Evolutionary conservation across 1,139 yeast genomes (phyloP).

Genomic region (Blastobotrys indianensis): DNA sequence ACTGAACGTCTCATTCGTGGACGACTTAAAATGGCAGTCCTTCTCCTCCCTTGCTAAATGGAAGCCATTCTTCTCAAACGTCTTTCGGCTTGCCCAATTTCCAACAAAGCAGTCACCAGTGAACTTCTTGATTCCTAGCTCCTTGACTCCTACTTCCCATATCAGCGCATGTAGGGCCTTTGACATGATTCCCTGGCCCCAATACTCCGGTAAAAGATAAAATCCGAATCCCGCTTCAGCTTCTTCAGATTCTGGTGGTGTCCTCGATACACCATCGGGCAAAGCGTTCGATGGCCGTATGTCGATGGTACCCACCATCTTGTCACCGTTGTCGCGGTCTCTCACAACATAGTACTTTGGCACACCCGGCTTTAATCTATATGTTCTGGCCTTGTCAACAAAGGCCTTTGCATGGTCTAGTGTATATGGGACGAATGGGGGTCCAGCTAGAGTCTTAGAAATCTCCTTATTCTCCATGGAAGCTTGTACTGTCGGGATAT

Average conservation of each 20-base stretch:
- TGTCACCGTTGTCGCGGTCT: conserved; percentile 8
- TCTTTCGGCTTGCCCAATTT: conserved; percentile 18
- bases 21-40: neutral
- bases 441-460: conserved; percentile 18
- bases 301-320: conserved; percentile 16
- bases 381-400: conserved; percentile 5
- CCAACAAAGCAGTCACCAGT: conserved; percentile 19
- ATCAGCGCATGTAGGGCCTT: conserved; percentile 16
- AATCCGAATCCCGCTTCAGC: conserved; percentile 18
- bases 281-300: conserved; percentile 14
- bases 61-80: conserved; percentile 20
- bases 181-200: conserved; percentile 20
- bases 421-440: conserved; percentile 15
- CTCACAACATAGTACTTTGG: conserved; percentile 18
- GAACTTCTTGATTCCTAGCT: conserved; percentile 14
- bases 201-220: conserved; percentile 20
- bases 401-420: conserved; percentile 15
- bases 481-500: conserved; percentile 12
- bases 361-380: neutral
- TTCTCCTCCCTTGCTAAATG: neutral
- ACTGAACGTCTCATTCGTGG: conserved; percentile 1
- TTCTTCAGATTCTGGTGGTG: conserved; percentile 8
- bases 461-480: conserved; percentile 17
- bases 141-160: conserved; percentile 16
- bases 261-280: conserved; percentile 3